A percentile compares a stretch with the other conserved stretches of the same genome.
These are phyloP conservation scores for Globisporangium cylindrosporum DNA, from an alignment of 352 stramenopile species.

Conservation along the genomic window DNA sequence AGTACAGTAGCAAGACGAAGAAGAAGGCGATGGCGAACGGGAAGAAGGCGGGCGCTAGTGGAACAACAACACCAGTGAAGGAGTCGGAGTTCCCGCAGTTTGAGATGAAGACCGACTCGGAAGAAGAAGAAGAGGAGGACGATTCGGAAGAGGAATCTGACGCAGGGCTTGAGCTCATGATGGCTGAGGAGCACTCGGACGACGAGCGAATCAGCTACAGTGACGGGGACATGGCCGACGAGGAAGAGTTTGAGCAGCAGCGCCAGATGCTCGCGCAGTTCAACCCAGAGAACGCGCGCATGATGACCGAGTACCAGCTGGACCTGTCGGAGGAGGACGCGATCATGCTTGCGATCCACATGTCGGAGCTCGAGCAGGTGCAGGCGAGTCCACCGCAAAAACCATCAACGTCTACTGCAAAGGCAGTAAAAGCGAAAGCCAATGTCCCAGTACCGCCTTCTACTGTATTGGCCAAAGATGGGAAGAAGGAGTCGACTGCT, in stretches of 20 bases:
- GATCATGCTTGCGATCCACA: slow-evolving; percentile 40
- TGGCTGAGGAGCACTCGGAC: slow-evolving; percentile 58
- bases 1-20: slow-evolving; percentile 34
- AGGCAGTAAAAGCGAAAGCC: background rate
- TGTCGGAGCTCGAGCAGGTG: slow-evolving; percentile 35
- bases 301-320: slow-evolving; percentile 39
- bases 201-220: slow-evolving; percentile 46
- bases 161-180: slow-evolving; percentile 34
- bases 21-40: slow-evolving; percentile 3
- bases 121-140: slow-evolving; percentile 21
- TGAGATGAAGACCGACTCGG: slow-evolving; percentile 3
- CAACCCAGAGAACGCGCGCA: slow-evolving; percentile 31
- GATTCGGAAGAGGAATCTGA: slow-evolving; percentile 22
- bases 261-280: slow-evolving; percentile 17
- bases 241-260: slow-evolving; percentile 13
- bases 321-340: slow-evolving; percentile 46
- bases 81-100: slow-evolving; percentile 20
- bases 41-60: background rate
- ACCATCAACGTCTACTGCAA: background rate
- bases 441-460: background rate
- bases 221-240: slow-evolving; percentile 37
- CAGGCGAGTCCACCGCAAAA: slow-evolving; percentile 2
- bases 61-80: background rate
- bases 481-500: background rate
- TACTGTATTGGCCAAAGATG: too few relatives aligned